phyloP scores from a whole-genome alignment of 352 stramenopile species.

The Hyaloperonospora arabidopsidis region DNA sequence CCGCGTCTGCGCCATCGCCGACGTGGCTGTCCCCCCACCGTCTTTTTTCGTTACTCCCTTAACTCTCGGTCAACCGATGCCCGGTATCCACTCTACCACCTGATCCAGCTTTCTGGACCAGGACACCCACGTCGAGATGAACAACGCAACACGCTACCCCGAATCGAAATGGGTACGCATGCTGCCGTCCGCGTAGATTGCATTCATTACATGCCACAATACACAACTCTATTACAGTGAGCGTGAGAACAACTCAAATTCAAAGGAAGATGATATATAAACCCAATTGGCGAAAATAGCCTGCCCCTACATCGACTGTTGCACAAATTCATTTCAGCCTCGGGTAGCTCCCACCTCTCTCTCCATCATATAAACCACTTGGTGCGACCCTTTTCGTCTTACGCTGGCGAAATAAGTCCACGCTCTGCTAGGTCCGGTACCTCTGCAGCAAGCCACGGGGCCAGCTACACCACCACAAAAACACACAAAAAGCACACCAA shows the following conservation, averaged over 20 bases:
- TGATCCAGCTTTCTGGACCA: not conserved
- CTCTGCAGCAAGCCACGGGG: conserved; percentile 81
- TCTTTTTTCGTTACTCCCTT: conserved; percentile 54
- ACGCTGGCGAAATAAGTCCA: conserved; percentile 64
- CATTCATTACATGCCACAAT: conserved; percentile 26
- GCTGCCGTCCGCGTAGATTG: conserved; percentile 19
- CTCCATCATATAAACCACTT: not conserved
- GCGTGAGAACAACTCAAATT: conserved; percentile 22
- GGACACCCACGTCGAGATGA: conserved; percentile 1
- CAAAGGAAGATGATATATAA: conserved; percentile 41
- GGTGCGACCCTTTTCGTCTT: conserved; percentile 3
- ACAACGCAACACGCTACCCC: conserved; percentile 4
- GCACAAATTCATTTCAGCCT: not conserved
- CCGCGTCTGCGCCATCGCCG: conserved; percentile 32
- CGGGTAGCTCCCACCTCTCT: not conserved
- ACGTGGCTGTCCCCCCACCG: conserved; percentile 57
- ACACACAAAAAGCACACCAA: conserved; percentile 5
- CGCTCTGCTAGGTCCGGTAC: conserved; percentile 81
- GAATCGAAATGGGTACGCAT: not conserved
- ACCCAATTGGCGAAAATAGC: conserved; percentile 2
- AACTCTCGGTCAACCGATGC: conserved; percentile 7
- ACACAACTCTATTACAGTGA: conserved; percentile 16
- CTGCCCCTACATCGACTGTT: not conserved
- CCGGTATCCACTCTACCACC: not conserved
- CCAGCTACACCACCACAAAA: conserved; percentile 38